Evolutionary conservation across 257 asterid genomes (phyloP), one percentile per base, ranked within the genome.

Genomic region (Eucommia ulmoides): DNA sequence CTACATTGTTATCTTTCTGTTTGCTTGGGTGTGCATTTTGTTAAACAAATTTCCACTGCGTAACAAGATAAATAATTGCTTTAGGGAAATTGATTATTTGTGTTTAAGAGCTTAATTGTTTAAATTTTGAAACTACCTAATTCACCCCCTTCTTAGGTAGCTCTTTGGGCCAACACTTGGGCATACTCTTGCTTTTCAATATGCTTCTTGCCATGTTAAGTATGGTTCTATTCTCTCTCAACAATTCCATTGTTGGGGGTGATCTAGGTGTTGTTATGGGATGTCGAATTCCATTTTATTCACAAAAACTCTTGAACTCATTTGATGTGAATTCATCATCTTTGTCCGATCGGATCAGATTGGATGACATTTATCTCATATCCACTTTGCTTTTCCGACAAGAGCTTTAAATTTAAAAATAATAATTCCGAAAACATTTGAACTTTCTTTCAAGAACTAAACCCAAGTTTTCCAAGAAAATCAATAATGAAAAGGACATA

Each of bases 321-420:
- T 12, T 23, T 49, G 53, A 49, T 49, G 20, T 49, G 19, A 49
- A 49, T 23, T 42, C 48, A 42, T 20, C 35, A 8, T 2, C 53
- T 22, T 11, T 16, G 8, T 49, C 3, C 1, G 19, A 49, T 23
- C 53, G 4, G 7, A 15, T 49, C 3, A 2, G 19, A 49, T 23
- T 35, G 4, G 7, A 23, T 1, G 1, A 35, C 33, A 8, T 49
- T 49, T 8, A 22, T 22, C n/a, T 49, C 8, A 42, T 42, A n/a
- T 0, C 48, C 21, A 42, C 48, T 42, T 42, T 42, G 19, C 19
- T 42, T 42, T 42, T 42, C 48, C 8, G 19, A 3, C 8, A 42
- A 2, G 24, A 11, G 7, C 2, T 24, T 49, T 4, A 49, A 22
- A 17, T 49, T 22, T 19, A 22, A 22, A 35, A 49, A 49, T 14